Base-by-base conservation (phyloP, 2,329 filamentous ascomycete species). In the Pseudocercospora fuligena region DNA sequence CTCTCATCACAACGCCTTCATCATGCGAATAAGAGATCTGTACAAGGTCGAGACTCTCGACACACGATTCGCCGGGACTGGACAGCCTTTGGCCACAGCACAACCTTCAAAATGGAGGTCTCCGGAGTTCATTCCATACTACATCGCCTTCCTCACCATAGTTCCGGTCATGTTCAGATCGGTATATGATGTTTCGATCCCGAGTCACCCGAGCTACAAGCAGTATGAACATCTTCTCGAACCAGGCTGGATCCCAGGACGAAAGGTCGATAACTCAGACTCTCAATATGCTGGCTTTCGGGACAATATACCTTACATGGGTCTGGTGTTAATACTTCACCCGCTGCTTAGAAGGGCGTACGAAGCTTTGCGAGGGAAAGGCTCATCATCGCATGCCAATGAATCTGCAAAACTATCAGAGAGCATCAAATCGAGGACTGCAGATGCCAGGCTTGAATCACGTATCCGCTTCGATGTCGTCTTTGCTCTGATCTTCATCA, bases 191-290 rank as follows among this genome's bases (percentile, higher is more conserved):
- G 93, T 97, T 54, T 99, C 95, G 25, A 87, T 89, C 80, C 86
- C 94, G 94, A 89, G 89, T 40, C 91, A 97, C 77, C 92, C 92
- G 5, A 89, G 91, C 72, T 99, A 95, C 77, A 78, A 85, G 66
- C 91, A 90, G 72, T 97, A 90, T 76, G 85, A 90, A 68, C 82
- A 83, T 66, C 83, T 90, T 46, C 86, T 99, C 16, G 89, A 88
- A 1, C 85, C 89, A 8, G 96, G 95, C 72, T 99, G 95, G 95
- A 91, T 99, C 65, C 91, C 91, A 7, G 94, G 94, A 27, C 91
- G 94, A 66, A 92, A 92, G 85, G 92, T 98, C 69, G 95, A 99
- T 81, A 89, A 93, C 69, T 95, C 93, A 46, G 95, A 99, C 80
- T 80, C 86, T 33, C 95, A 99, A 79, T 99, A 98, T 80, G 83